phyloP scores from a whole-genome alignment of 1,139 yeast species.

The Petasospora rhodanensis region DNA sequence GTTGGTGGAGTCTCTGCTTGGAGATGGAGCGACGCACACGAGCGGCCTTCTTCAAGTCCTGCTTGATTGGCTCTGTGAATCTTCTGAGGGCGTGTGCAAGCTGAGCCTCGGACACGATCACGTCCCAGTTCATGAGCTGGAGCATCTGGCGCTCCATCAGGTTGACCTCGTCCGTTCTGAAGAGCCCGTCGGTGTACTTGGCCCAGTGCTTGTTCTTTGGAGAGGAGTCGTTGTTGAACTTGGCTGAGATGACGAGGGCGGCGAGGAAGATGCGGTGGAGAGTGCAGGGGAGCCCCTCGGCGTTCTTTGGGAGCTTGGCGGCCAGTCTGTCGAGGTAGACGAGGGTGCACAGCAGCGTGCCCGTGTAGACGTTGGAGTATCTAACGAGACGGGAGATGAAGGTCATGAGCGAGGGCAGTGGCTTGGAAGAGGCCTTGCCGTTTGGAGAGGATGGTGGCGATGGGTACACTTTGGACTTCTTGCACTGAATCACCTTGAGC shows the following conservation, averaged over 20 bases:
- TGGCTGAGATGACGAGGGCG: slow-evolving; percentile 66
- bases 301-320: slow-evolving; percentile 58
- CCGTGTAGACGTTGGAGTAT: slow-evolving; percentile 71
- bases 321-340: slow-evolving; percentile 62
- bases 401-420: slow-evolving; percentile 65
- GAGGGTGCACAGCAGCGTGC: slow-evolving; percentile 68
- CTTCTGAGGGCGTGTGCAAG: slow-evolving; percentile 43
- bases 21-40: slow-evolving; percentile 19
- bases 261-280: slow-evolving; percentile 73
- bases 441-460: slow-evolving; percentile 35
- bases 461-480: slow-evolving; percentile 31
- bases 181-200: slow-evolving; percentile 67
- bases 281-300: slow-evolving; percentile 73
- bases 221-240: slow-evolving; percentile 71
- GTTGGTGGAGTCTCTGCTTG: slow-evolving; percentile 12
- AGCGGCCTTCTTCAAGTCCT: slow-evolving; percentile 42
- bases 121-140: slow-evolving; percentile 66
- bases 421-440: slow-evolving; percentile 6
- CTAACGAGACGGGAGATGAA: slow-evolving; percentile 67
- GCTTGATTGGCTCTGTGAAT: slow-evolving; percentile 60
- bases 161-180: slow-evolving; percentile 63
- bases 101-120: slow-evolving; percentile 51
- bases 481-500: slow-evolving; percentile 59
- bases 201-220: slow-evolving; percentile 81
- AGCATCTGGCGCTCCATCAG: slow-evolving; percentile 77